Conservation (phyloP, 345 rosid species). For the Arabis alpina region DNA sequence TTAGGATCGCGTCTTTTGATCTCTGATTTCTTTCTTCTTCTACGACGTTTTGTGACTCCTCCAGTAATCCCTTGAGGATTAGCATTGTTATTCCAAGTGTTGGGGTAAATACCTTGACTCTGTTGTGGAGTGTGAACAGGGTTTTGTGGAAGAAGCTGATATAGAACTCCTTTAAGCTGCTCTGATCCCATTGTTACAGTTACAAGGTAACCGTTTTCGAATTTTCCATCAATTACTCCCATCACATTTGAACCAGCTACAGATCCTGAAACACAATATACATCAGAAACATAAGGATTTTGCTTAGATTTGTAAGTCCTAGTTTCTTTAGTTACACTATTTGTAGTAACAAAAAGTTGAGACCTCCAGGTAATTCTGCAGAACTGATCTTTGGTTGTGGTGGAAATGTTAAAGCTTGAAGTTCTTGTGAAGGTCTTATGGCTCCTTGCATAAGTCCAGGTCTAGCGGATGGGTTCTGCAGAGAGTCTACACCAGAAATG, state of each 20-base stretch:
- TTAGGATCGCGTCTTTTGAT: slow-evolving; percentile 91
- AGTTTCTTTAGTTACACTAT: slow-evolving; percentile 9
- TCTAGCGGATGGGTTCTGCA: slow-evolving; percentile 48
- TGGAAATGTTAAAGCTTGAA: slow-evolving; percentile 48
- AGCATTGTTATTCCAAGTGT: slow-evolving; percentile 36
- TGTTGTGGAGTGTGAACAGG: slow-evolving; percentile 45
- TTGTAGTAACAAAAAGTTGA: slow-evolving; percentile 1
- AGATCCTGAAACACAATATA: slow-evolving; percentile 34
- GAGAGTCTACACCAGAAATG: slow-evolving; percentile 52
- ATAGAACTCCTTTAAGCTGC: slow-evolving; percentile 81
- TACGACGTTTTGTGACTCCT: slow-evolving; percentile 59
- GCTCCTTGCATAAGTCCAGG: slow-evolving; percentile 50
- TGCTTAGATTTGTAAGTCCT: slow-evolving; percentile 7
- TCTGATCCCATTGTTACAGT: slow-evolving; percentile 81
- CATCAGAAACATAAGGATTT: background rate
- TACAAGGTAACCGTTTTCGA: slow-evolving; percentile 87
- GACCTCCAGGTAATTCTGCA: slow-evolving; percentile 58
- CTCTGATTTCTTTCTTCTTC: slow-evolving; percentile 87
- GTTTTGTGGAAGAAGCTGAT: slow-evolving; percentile 45
- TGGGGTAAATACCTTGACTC: slow-evolving; percentile 39
- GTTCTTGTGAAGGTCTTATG: slow-evolving; percentile 50
- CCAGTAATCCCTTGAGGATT: slow-evolving; percentile 44
- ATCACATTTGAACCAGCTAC: slow-evolving; percentile 58
- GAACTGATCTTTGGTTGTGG: slow-evolving; percentile 51
- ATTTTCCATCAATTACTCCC: slow-evolving; percentile 91